Percentiles rank a stretch among this genome's conserved stretches.
These are phyloP conservation scores for Didymella glomerata DNA, from an alignment of 2,329 filamentous ascomycete genomes.

Conservation along the genomic window DNA sequence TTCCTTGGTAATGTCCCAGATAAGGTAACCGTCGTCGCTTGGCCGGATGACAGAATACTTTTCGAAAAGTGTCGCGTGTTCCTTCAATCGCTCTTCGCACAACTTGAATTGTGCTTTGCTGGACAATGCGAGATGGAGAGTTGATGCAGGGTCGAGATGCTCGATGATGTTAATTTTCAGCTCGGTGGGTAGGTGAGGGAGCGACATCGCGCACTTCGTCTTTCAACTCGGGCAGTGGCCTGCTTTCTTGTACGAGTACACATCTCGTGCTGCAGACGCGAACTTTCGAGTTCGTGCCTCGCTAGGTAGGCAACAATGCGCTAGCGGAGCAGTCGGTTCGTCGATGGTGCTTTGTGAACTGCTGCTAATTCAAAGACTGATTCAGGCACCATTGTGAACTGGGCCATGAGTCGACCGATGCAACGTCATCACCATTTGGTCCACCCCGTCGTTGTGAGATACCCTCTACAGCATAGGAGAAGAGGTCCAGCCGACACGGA, in stretches of 20 bases:
- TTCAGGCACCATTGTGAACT: not conserved
- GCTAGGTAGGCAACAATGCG: conserved; percentile 3
- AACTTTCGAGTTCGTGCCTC: not conserved
- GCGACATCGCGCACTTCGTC: conserved; percentile 14
- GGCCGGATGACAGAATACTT: conserved; percentile 17
- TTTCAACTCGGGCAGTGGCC: not conserved
- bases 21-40: not conserved
- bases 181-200: conserved; percentile 22
- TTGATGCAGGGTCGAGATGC: conserved; percentile 23
- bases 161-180: conserved; percentile 24
- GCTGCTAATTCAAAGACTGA: not conserved
- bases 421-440: not conserved
- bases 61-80: conserved; percentile 20
- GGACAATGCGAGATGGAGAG: conserved; percentile 26
- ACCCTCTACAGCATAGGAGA: not conserved
- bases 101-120: conserved; percentile 19
- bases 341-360: not conserved
- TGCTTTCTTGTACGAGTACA: not conserved
- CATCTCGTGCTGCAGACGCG: not conserved
- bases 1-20: conserved; percentile 23
- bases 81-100: conserved; percentile 10
- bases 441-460: not conserved
- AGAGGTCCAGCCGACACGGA: not conserved
- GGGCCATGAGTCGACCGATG: not conserved
- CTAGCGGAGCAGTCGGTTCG: not conserved